Base-by-base conservation (phyloP, 106 monocot genomes). In the Iris macrosiphon region DNA sequence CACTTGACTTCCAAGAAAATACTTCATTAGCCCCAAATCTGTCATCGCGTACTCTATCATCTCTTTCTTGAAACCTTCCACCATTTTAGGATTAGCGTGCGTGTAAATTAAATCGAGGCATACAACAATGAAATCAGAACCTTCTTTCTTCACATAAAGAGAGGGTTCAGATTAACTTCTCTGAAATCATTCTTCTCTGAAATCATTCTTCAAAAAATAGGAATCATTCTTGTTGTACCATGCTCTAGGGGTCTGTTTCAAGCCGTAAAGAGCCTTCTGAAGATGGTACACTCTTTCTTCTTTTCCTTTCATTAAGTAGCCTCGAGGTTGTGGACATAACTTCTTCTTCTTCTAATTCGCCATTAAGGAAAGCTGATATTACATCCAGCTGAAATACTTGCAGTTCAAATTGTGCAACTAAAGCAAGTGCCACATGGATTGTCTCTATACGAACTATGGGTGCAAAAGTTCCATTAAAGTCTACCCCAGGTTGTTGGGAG, bases 101-200 rank as follows among this genome's bases (percentile, higher is more conserved):
- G 17, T 13, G 7, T 49, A 60, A 9, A 69, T 69, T 30, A 68
- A 50, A 15, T 42, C 60, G 43, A 69, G 39, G 60, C 22, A 60
- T 4, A 68, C 31, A 33, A 60, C 23, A 14, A 57, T 6, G 8
- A n/a, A 18, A 9, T 55, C 1, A 7, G 12, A 1, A 20, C 33
- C 17, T 55, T 59, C 17, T 55, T 59, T 59, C 42, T 59, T 43
- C 0, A 40, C 14, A 38, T 24, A 59, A 2, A 40, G 5, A 1
- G 19, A 37, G 8, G 40, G 39, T 14, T 57, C 25, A 57, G 0
- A 9, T 26, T 6, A 28, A 43, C 42, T 59, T 29, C 4, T 27
- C 10, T 59, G 0, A 40, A 57, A n/a, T n/a, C n/a, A n/a, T n/a
- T n/a, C n/a, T n/a, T n/a, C n/a, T n/a, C n/a, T n/a, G n/a, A n/a